Evolutionary conservation across 2,329 filamentous ascomycete species (phyloP).

Genomic region (Pyrenochaeta sp.): DNA sequence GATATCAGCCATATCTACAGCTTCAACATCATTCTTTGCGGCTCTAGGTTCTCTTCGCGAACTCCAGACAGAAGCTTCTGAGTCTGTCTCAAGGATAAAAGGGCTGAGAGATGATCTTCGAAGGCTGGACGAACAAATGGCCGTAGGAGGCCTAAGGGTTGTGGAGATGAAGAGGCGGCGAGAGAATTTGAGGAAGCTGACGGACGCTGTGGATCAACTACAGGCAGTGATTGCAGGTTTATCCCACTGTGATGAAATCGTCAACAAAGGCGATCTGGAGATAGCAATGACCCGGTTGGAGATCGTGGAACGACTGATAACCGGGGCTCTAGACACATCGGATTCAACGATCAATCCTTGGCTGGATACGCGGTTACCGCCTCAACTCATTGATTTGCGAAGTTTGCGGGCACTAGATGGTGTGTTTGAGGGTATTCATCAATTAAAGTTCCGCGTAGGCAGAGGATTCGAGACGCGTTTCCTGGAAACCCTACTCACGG

Average conservation of each 20-base stretch:
- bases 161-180: conserved; percentile 81
- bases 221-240: conserved; percentile 79
- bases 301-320: conserved; percentile 78
- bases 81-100: conserved; percentile 89
- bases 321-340: conserved; percentile 68
- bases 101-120: conserved; percentile 79
- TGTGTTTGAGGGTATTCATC: conserved; percentile 77
- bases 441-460: conserved; percentile 81
- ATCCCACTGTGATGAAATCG: conserved; percentile 77
- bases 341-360: conserved; percentile 40
- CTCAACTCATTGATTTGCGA: conserved; percentile 72
- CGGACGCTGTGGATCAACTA: conserved; percentile 84
- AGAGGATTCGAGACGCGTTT: conserved; percentile 87
- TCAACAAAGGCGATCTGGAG: conserved; percentile 85
- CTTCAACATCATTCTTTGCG: conserved; percentile 95
- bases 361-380: conserved; percentile 46
- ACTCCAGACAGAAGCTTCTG: conserved; percentile 88
- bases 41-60: conserved; percentile 90
- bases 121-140: conserved; percentile 86
- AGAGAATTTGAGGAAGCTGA: conserved; percentile 84
- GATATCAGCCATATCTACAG: conserved; percentile 94
- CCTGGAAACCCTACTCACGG: conserved; percentile 76
- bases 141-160: conserved; percentile 82
- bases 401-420: conserved; percentile 81
- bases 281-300: conserved; percentile 81